Percentiles rank a stretch among this genome's conserved stretches.
These are phyloP conservation scores for Fusarium drepaniforme DNA, from an alignment of 2,329 filamentous ascomycete genomes.

Conservation along the genomic window DNA sequence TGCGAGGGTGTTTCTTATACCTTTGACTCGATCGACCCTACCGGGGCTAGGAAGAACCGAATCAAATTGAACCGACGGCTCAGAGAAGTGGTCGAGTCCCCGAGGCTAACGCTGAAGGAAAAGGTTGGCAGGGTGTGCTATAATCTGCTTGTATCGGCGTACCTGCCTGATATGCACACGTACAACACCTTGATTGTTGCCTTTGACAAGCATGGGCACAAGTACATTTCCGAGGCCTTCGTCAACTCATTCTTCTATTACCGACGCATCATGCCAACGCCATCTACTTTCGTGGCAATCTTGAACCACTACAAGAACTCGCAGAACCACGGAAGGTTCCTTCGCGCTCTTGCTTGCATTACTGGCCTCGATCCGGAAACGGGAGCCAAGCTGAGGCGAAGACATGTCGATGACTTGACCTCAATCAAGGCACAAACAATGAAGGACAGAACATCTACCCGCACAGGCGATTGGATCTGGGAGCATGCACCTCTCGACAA, in stretches of 20 bases:
- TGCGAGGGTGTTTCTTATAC: slow-evolving; percentile 37
- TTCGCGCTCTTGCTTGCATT: slow-evolving; percentile 59
- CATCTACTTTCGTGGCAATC: slow-evolving; percentile 62
- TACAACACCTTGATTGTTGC: slow-evolving; percentile 79
- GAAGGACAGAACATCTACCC: slow-evolving; percentile 45
- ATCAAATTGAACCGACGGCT: slow-evolving; percentile 46
- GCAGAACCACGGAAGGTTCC: slow-evolving; percentile 57
- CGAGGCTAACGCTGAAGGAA: slow-evolving; percentile 46
- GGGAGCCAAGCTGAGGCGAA: slow-evolving; percentile 55
- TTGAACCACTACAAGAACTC: slow-evolving; percentile 62
- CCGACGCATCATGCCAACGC: slow-evolving; percentile 60
- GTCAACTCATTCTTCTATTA: slow-evolving; percentile 62
- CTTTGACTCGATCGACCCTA: slow-evolving; percentile 45
- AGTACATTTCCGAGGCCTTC: slow-evolving; percentile 65
- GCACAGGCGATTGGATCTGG: slow-evolving; percentile 52
- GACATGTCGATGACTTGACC: slow-evolving; percentile 47
- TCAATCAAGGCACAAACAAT: slow-evolving; percentile 41
- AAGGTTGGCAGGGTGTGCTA: slow-evolving; percentile 64
- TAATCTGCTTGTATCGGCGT: slow-evolving; percentile 73
- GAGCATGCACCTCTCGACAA: slow-evolving; percentile 55
- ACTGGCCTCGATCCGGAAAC: slow-evolving; percentile 55
- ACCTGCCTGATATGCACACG: slow-evolving; percentile 74
- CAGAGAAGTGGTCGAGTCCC: slow-evolving; percentile 43
- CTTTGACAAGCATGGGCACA: slow-evolving; percentile 66
- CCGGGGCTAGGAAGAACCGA: slow-evolving; percentile 42